Conservation (phyloP, 164 flowering plant genomes). For the Aristolochia contorta region DNA sequence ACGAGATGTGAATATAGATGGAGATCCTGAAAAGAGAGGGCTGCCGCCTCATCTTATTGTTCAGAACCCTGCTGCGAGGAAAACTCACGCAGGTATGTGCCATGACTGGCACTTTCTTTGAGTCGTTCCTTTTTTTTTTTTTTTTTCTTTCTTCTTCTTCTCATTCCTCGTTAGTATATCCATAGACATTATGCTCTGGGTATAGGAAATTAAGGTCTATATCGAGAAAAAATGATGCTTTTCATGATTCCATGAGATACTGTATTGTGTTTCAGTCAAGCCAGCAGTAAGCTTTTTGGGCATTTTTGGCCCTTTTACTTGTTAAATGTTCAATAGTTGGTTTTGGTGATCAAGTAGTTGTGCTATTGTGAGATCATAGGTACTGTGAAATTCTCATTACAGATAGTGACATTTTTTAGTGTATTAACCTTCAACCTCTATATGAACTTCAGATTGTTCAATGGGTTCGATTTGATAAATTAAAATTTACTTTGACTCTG, state of each 20-base stretch:
- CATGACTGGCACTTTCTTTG: background rate
- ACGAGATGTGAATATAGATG: slow-evolving; percentile 43
- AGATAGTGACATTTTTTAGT: too few relatives aligned
- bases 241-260: background rate
- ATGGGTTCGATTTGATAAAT: too few relatives aligned
- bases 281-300: too few relatives aligned
- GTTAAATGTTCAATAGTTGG: too few relatives aligned
- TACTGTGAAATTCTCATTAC: too few relatives aligned
- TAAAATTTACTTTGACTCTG: too few relatives aligned
- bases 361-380: too few relatives aligned
- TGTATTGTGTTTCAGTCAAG: background rate
- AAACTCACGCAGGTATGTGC: slow-evolving; percentile 48
- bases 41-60: slow-evolving; percentile 74
- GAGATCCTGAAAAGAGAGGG: slow-evolving; percentile 34
- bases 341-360: too few relatives aligned
- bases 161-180: background rate
- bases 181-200: background rate
- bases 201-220: background rate
- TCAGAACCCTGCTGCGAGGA: slow-evolving; percentile 63
- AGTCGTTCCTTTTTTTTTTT: background rate
- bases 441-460: too few relatives aligned
- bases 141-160: background rate
- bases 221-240: background rate
- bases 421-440: too few relatives aligned
- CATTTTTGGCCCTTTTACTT: too few relatives aligned